phyloP scores from a whole-genome alignment of 352 stramenopile species.

The Phytopythium sindhum region DNA sequence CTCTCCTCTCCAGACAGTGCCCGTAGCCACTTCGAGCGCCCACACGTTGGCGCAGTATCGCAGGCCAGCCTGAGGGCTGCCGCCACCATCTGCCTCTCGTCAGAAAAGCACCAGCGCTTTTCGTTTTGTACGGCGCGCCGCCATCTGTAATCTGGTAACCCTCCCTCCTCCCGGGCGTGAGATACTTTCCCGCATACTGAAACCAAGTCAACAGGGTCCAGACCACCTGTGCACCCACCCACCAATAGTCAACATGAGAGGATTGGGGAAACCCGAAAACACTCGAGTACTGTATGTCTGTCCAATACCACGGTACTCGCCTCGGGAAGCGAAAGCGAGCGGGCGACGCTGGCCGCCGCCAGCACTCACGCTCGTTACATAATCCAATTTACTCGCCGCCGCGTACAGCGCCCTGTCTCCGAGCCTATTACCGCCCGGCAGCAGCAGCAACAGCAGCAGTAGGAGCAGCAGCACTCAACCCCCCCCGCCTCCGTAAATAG shows the following conservation, averaged over 20 bases:
- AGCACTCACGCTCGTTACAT: conserved; percentile 58
- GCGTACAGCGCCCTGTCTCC: conserved; percentile 27
- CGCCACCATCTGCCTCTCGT: conserved; percentile 9
- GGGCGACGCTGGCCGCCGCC: conserved; percentile 26
- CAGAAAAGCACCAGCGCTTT: conserved; percentile 3
- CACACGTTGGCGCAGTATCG: conserved; percentile 1
- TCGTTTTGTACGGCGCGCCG: conserved; percentile 3
- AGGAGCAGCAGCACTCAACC: not conserved
- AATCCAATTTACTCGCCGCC: conserved; percentile 58
- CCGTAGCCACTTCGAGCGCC: not conserved
- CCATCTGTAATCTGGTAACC: conserved; percentile 39
- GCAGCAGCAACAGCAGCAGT: not conserved
- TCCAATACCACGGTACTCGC: conserved; percentile 6
- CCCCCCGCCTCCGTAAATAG: no score
- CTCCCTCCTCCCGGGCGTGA: not conserved
- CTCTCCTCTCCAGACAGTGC: conserved; percentile 2
- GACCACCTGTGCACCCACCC: conserved; percentile 8
- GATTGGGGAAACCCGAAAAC: not conserved
- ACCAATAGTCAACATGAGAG: conserved; percentile 4
- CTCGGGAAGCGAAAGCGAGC: conserved; percentile 16
- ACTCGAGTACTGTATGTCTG: not conserved
- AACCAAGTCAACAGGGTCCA: not conserved
- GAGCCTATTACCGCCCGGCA: not conserved
- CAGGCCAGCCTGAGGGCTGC: not conserved
- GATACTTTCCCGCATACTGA: not conserved